A percentile compares a stretch with the other conserved stretches of the same genome.
Evolutionary conservation across 768 basidiomycete species (phyloP).

Genomic region (Amyloporia xantha): DNA sequence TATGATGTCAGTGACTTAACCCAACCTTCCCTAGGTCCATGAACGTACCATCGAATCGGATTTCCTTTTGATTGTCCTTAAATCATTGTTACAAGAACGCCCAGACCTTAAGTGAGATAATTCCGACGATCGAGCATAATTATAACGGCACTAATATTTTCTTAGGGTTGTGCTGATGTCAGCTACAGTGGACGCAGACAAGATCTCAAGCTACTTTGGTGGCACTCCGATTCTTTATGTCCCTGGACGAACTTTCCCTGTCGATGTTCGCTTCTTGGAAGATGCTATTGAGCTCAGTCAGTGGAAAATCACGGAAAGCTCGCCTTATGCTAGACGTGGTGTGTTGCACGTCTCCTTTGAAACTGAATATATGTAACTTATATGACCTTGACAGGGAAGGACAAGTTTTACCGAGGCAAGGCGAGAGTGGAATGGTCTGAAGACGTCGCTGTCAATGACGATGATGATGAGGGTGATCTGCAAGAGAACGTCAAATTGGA

Average conservation of each 20-base stretch:
- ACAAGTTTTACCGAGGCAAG: constrained; percentile 60
- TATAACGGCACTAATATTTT: background rate
- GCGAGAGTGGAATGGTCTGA: constrained; percentile 73
- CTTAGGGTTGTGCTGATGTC: constrained; percentile 90
- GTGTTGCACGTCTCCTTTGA: constrained; percentile 24
- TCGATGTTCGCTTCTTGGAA: constrained; percentile 79
- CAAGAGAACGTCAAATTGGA: constrained; percentile 49
- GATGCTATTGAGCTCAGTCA: constrained; percentile 80
- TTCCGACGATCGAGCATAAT: no score
- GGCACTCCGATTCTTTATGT: constrained; percentile 79
- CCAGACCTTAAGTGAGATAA: constrained; percentile 78
- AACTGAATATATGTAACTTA: no score
- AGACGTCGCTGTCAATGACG: constrained; percentile 51
- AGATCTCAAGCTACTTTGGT: constrained; percentile 86
- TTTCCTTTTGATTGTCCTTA: constrained; percentile 91
- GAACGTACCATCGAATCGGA: constrained; percentile 97
- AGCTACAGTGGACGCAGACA: constrained; percentile 88
- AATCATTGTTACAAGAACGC: constrained; percentile 68
- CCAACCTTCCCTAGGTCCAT: constrained; percentile 60
- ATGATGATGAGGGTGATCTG: constrained; percentile 56
- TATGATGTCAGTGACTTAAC: background rate
- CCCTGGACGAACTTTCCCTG: constrained; percentile 93
- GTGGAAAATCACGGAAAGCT: constrained; percentile 75
- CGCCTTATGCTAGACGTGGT: constrained; percentile 75
- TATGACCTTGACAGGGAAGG: constrained; percentile 37